Base-by-base conservation (phyloP, 139 green algal species). In the Closterium sp. region DNA sequence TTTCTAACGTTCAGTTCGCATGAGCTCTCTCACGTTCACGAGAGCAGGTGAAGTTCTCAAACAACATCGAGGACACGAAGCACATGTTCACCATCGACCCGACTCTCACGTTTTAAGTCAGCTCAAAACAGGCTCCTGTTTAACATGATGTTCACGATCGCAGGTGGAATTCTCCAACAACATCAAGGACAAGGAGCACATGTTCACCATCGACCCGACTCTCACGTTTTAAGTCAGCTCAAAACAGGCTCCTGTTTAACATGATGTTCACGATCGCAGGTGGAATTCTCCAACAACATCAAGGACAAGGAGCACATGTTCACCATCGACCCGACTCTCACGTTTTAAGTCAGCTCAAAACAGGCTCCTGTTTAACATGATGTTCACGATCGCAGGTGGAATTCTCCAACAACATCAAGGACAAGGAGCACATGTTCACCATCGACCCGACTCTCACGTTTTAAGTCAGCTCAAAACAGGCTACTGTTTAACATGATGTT, bases 71-170 rank as follows among this genome's bases (percentile, higher is more conserved):
- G 19, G 90, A 92, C 22, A 29, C 11, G 24, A 29, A 89, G 9
- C 86, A 92, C 30, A n/a, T 92, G 30, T 62, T 92, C n/a, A 89
- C 73, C 7, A n/a, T 92, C 31, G 89, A 92, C 89, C 85, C 38
- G 4, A 92, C 89, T 7, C 89, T 92, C 9, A 89, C 70, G 22
- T 45, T 45, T 45, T 45, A 6, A 45, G 4, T 45, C 38, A 6
- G 10, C 38, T 45, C 38, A 45, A 45, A 45, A 45, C 38, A 45
- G 38, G 10, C 38, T 6, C 10, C 10, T 45, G 38, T 45, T 45
- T 9, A 6, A 45, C 38, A 45, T 45, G 3, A 10, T 45, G 38
- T 73, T 22, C 50, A 22, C 50, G 50, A 73, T 73, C 4, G 50
- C 31, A 27, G 85, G 90, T 92, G 84, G 29, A 90, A 28, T 92